Evolutionary conservation across 345 rosid species (phyloP), one percentile per base, ranked within the genome.

Genomic region (Sonneratia caseolaris): DNA sequence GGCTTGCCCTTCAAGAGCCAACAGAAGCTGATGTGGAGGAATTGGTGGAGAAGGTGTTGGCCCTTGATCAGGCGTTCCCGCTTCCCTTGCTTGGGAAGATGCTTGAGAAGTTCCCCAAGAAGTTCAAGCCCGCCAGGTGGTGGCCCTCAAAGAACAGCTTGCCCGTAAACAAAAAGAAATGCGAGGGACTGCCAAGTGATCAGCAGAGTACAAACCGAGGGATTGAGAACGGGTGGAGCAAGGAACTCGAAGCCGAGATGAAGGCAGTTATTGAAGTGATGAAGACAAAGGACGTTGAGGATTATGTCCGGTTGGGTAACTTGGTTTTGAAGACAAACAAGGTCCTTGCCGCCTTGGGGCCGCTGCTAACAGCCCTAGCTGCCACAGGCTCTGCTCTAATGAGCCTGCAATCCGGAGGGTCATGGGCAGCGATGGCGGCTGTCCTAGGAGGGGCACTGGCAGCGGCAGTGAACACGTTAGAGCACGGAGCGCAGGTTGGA

Each of bases 261-360:
- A 75, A 15, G 53, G 69, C 64, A 12, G 15, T 70, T 22, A n/a
- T 75, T n/a, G 72, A 64, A 47, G 76, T 83, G 49, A 43, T 85
- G 64, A 85, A 83, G 77, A 83, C 36, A 37, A 81, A 83, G 73
- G 91, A 87, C 71, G 68, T 48, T 3, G 82, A 79, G 51, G 91
- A 85, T 4, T 87, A 83, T 68, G 70, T 69, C 19, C 83, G 70
- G 75, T 72, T 87, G 61, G 82, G 88, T 68, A 80, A 78, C 72
- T 43, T 71, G 45, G 74, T 0, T 0, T 56, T 76, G 74, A 76
- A 67, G 35, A 45, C 68, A 15, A 76, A 57, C 70, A 76, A 66
- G 59, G 36, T 45, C 16, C 47, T 76, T 55, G 70, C 78, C 5
- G 43, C 67, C 10, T 71, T 71, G 1, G 74, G 78, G 16, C 78